Evolutionary conservation across 208 protist species (phyloP).

Genomic region (Wallacemonas rigidus): DNA sequence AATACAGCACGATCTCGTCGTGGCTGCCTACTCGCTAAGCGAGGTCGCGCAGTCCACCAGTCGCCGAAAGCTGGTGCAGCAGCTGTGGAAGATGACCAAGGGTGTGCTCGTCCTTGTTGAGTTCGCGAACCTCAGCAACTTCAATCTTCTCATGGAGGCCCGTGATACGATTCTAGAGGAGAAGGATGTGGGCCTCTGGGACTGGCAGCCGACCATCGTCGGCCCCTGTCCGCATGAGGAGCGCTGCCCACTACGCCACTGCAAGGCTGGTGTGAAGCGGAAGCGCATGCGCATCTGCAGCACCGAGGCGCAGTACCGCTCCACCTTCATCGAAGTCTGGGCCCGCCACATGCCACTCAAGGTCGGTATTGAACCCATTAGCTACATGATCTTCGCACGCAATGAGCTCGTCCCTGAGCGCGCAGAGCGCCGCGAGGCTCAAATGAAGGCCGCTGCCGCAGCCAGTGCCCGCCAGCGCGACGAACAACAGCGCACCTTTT

Average conservation of each 20-base stretch:
- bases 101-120: slow-evolving; percentile 84
- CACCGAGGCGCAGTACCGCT: slow-evolving; percentile 80
- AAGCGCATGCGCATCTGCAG: slow-evolving; percentile 88
- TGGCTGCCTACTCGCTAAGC: slow-evolving; percentile 85
- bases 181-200: slow-evolving; percentile 85
- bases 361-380: slow-evolving; percentile 84
- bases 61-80: slow-evolving; percentile 65
- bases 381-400: slow-evolving; percentile 83
- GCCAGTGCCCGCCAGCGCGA: slow-evolving; percentile 44
- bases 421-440: slow-evolving; percentile 53
- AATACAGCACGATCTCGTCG: slow-evolving; percentile 83
- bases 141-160: slow-evolving; percentile 90
- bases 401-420: slow-evolving; percentile 88
- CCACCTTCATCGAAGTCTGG: slow-evolving; percentile 89
- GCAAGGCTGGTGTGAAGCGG: slow-evolving; percentile 82
- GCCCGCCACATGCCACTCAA: slow-evolving; percentile 76
- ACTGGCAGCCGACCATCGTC: slow-evolving; percentile 89
- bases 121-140: slow-evolving; percentile 85
- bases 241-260: slow-evolving; percentile 82
- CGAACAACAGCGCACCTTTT: slow-evolving; percentile 56
- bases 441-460: slow-evolving; percentile 38
- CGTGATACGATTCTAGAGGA: slow-evolving; percentile 84
- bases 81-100: slow-evolving; percentile 90
- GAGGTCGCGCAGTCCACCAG: slow-evolving; percentile 71
- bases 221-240: slow-evolving; percentile 85